Conservation (phyloP, 371 early-diverging fungal species). For the Quaeritorhiza haematococci region DNA sequence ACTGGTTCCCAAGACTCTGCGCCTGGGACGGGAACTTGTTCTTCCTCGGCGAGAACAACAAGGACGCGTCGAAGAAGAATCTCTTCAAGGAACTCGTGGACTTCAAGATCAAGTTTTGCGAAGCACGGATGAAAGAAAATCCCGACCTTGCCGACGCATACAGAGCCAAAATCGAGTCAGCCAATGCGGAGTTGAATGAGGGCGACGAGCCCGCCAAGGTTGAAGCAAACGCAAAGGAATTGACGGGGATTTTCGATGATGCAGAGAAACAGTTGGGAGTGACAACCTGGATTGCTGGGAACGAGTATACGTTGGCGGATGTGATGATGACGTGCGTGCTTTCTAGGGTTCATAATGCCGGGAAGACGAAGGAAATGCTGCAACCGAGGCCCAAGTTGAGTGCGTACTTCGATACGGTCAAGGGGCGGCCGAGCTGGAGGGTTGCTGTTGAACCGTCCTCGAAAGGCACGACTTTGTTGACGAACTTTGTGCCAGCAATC, state of each 20-base stretch:
- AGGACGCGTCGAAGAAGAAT: neutral
- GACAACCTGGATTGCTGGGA: neutral
- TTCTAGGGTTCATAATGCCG: conserved; percentile 2
- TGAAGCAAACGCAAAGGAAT: neutral
- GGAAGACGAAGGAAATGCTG: conserved; percentile 1
- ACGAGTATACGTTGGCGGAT: conserved; percentile 9
- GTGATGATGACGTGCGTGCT: conserved; percentile 2
- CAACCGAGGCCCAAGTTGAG: conserved; percentile 3
- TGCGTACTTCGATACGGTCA: no score
- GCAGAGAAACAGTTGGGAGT: neutral
- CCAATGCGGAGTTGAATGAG: neutral
- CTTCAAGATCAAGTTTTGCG: conserved; percentile 4
- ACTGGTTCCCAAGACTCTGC: conserved; percentile 2
- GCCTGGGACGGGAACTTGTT: conserved; percentile 13
- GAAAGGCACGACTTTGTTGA: no score
- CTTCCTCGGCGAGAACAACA: neutral
- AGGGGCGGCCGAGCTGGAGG: no score
- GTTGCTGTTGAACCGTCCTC: no score
- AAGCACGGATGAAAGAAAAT: conserved; percentile 9
- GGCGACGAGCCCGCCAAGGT: neutral
- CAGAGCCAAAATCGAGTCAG: neutral
- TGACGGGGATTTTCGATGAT: neutral
- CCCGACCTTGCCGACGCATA: conserved; percentile 7
- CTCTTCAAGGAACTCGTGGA: neutral
- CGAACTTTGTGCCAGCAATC: no score